Base-by-base conservation (phyloP, 306 rosid species). In the Pterocarpus macrocarpus region DNA sequence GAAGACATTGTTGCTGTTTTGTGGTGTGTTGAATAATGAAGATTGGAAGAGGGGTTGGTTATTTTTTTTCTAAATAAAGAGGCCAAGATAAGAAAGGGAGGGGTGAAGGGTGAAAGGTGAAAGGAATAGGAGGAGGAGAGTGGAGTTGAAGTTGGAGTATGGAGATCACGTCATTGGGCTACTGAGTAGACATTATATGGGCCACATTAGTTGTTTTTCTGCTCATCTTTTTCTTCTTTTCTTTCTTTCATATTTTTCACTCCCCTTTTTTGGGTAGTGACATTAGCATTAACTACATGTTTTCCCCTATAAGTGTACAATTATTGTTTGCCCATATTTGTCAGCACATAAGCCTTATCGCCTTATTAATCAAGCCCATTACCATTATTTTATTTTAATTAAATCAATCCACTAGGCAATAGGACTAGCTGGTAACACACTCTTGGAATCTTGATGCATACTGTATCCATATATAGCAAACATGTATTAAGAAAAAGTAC, bases 171-270 rank as follows among this genome's bases (percentile, higher is more conserved):
- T 89, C 94, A 88, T 69, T 87, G 89, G 87, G 86, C 91, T 88
- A 76, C 43, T 81, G 94, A 95, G 90, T 71, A 77, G 99, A 95
- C 99, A 84, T 78, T 77, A 71, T 76, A 86, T 92, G 98, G 98
- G 92, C 97, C 97, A 91, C 45, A 14, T 69, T 61, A 70, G 75
- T 82, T 76, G 76, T 88, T 8, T 86, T 80, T 88, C 84, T 75
- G 30, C 81, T 87, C 88, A 86, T 81, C 68, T 81, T 4, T 13
- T 13, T 55, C 3, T 16, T 17, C 8, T n/a, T n/a, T 55, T 1
- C 12, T 55, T 55, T 71, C 36, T 74, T 65, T 63, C 76, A 15
- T 76, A 38, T 57, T 73, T 13, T n/a, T 1, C 13, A n/a, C 28
- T 84, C 67, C 28, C 38, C 12, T 13, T 34, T 68, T 69, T 52